Evolutionary conservation across 306 rosid genomes (phyloP).

Genomic region (Pachyrhizus erosus): DNA sequence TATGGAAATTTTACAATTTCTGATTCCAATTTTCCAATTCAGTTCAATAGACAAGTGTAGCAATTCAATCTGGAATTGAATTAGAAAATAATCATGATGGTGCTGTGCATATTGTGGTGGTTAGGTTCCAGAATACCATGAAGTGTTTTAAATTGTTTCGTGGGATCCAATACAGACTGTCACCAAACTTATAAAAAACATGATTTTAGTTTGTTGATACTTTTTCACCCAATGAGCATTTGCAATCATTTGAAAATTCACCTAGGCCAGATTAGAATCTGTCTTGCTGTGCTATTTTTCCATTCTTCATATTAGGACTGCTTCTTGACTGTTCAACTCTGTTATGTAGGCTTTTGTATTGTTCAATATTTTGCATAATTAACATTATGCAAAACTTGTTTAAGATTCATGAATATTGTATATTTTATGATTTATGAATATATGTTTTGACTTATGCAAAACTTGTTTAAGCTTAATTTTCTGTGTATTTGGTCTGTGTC

Average conservation of each 20-base stretch:
- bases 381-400: not conserved
- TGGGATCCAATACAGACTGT: not conserved
- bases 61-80: not conserved
- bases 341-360: not conserved
- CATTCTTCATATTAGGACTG: not conserved
- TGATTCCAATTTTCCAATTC: constrained; percentile 7
- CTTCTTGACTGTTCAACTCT: not conserved
- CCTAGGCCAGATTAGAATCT: not conserved
- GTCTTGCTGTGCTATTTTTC: not conserved
- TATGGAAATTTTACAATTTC: not conserved
- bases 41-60: not conserved
- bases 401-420: not conserved
- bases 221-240: not conserved
- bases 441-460: not conserved
- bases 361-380: not conserved
- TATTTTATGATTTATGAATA: not conserved
- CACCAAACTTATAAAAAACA: not conserved
- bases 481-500: not conserved
- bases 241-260: not conserved
- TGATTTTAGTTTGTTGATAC: not conserved
- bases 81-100: not conserved
- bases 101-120: constrained; percentile 3
- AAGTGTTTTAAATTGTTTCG: not conserved
- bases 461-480: not conserved
- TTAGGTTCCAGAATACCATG: not conserved